Base-by-base conservation (phyloP, 768 basidiomycete species). In the Lentinula guzmanii region DNA sequence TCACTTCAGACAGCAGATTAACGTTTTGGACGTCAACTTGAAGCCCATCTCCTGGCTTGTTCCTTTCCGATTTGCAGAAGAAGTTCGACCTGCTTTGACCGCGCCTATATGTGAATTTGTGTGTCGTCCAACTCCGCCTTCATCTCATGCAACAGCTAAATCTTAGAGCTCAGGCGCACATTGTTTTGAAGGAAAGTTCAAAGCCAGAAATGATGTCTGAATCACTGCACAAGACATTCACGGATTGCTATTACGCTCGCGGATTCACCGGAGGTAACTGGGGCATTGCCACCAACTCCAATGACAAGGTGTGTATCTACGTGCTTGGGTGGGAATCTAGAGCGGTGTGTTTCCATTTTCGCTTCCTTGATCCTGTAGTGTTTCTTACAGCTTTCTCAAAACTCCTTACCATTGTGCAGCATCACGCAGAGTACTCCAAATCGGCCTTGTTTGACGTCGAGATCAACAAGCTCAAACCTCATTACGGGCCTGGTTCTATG, bases 91-190 rank as follows among this genome's bases (percentile, higher is more conserved):
- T 31, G 68, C 64, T 13, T 61, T 69, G 24, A 63, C 52, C n/a
- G 68, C 68, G 21, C 68, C 68, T 34, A 33, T 69, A 18, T 65
- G 59, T 39, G 59, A 69, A 52, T 58, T 69, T 37, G 68, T 69
- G 24, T n/a, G 66, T 57, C 18, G 16, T 31, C 11, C 11, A 21
- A 16, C 2, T 39, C 13, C 37, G 37, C 15, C 8, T 11, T 16
- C 16, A 8, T n/a, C 21, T 11, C 31, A 48, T 21, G 2, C n/a
- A 50, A 31, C 13, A 13, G n/a, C 21, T 42, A 11, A 9, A 13
- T 7, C 28, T 10, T 48, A n/a, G 10, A 43, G 7, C 33, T 16
- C n/a, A 63, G 63, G 59, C 59, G 8, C 63, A 58, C 61, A 52
- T 69, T 21, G 62, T 63, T 34, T 33, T 67, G 10, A 63, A 64